These are phyloP conservation scores for Picea sitchensis DNA, from an alignment of 75 land plant genomes.

Conservation along the genomic window DNA sequence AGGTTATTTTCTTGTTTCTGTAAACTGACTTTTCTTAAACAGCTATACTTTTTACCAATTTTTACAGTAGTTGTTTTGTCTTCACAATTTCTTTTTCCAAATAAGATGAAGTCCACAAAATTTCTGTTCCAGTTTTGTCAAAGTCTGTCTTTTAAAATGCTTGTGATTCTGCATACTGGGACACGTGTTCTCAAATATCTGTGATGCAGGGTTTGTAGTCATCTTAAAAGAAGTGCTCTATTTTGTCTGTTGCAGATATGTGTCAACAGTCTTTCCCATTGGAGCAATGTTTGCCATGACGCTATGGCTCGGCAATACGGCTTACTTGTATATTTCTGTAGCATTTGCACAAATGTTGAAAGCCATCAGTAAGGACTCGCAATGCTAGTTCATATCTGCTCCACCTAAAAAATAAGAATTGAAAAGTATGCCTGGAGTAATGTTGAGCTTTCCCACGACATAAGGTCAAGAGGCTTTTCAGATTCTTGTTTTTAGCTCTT, in stretches of 20 bases:
- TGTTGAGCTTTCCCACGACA: background rate
- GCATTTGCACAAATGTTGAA: conserved; percentile 99
- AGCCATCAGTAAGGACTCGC: conserved; percentile 78
- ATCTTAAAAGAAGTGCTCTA: background rate
- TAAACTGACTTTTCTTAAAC: background rate
- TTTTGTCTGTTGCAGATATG: conserved; percentile 50
- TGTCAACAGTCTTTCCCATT: conserved; percentile 85
- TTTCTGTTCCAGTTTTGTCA: background rate
- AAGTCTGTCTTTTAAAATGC: background rate
- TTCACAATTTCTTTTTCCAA: background rate
- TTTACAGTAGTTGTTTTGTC: background rate
- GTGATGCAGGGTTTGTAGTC: background rate
- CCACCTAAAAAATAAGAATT: background rate
- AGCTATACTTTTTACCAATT: background rate
- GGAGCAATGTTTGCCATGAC: conserved; percentile 99
- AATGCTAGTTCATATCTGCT: background rate
- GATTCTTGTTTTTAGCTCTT: background rate
- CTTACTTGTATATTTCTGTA: conserved; percentile 96
- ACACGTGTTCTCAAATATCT: background rate
- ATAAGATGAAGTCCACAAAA: background rate
- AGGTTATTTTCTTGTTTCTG: background rate
- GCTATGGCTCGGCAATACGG: conserved; percentile 96
- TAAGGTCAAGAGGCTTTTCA: conserved; percentile 1
- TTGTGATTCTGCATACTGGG: background rate
- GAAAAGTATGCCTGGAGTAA: background rate